Percentiles rank a stretch among this genome's conserved stretches.
Conservation (phyloP, 2,329 filamentous ascomycete genomes). For the Epichloe elymi region DNA sequence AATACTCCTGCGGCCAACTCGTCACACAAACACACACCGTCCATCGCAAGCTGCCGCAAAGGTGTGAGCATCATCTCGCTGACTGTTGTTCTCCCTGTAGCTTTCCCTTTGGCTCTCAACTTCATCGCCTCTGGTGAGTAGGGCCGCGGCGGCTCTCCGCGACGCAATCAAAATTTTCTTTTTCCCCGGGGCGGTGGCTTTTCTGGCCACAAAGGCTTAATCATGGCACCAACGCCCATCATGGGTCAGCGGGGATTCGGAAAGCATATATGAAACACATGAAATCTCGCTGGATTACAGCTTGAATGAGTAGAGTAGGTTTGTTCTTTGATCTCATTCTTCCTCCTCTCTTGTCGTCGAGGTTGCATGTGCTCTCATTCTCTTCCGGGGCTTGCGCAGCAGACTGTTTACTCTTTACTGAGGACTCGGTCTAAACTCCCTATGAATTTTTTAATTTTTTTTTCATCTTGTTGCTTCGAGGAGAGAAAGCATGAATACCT, state of each 20-base stretch:
- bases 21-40: neutral
- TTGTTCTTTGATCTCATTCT: conserved; percentile 26
- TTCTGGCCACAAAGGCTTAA: neutral
- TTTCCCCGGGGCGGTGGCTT: neutral
- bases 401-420: neutral
- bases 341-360: conserved; percentile 12
- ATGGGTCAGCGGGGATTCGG: neutral
- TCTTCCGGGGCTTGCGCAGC: neutral
- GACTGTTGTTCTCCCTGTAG: conserved; percentile 27
- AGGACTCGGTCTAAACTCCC: no score
- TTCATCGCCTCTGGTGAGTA: conserved; percentile 89
- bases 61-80: neutral
- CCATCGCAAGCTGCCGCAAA: neutral
- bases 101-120: conserved; percentile 69
- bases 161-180: neutral
- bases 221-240: no score
- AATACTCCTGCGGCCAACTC: conserved; percentile 1
- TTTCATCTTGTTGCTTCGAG: neutral
- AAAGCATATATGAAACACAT: neutral
- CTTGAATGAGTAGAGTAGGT: conserved; percentile 21
- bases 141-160: conserved; percentile 6
- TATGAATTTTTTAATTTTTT: no score
- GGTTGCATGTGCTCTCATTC: neutral
- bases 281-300: neutral
- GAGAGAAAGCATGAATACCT: conserved; percentile 2